A percentile compares a stretch with the other conserved stretches of the same genome.
These are phyloP conservation scores for Paramecium bursaria DNA, from an alignment of 73 alveolate species.

Conservation along the genomic window DNA sequence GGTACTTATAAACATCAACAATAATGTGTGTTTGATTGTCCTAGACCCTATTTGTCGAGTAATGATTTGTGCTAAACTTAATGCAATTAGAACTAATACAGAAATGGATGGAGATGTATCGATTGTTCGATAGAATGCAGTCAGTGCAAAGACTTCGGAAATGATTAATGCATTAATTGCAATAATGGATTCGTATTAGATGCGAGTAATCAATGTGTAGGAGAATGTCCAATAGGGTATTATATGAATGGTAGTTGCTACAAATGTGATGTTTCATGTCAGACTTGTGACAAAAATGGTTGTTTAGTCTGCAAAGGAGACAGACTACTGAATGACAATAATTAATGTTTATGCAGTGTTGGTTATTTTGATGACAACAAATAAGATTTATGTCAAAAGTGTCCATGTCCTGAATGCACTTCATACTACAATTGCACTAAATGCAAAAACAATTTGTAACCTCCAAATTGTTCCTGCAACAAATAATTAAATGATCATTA, in stretches of 20 bases:
- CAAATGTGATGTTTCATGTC: background rate
- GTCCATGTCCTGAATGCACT: constrained; percentile 35
- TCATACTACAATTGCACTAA: background rate
- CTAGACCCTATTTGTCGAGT: background rate
- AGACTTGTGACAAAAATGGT: background rate
- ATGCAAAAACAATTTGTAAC: constrained; percentile 13
- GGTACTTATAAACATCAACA: background rate
- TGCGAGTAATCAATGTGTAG: background rate
- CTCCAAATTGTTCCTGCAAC: constrained; percentile 17
- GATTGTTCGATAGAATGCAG: constrained; percentile 5
- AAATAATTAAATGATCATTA: background rate
- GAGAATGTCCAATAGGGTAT: constrained; percentile 4
- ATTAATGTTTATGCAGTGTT: background rate
- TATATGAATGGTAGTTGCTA: background rate
- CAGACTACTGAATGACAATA: background rate
- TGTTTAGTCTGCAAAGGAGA: background rate
- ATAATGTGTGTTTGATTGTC: constrained; percentile 17
- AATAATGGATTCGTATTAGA: background rate
- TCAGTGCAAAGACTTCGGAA: background rate
- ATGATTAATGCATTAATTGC: background rate
- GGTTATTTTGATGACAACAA: constrained; percentile 12
- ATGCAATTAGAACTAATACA: background rate
- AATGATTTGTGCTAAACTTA: background rate
- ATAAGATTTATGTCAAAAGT: background rate
- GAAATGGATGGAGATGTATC: background rate